Base-by-base conservation (phyloP, 495 filamentous ascomycete species). In the Hamigera avellanea region DNA sequence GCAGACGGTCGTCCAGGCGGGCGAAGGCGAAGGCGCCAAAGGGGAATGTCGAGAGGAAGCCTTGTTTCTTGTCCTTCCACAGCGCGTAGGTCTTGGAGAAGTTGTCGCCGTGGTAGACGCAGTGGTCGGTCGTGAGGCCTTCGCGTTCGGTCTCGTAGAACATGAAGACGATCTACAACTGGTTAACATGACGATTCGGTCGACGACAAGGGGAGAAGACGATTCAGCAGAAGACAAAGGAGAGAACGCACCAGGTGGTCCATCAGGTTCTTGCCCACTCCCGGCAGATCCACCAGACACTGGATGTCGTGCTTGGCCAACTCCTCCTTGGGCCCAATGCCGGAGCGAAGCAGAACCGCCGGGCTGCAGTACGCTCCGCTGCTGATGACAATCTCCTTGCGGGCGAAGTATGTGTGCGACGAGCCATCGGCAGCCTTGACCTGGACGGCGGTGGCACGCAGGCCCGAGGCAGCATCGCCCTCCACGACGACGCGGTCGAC, bases 361-460 rank as follows among this genome's bases (percentile, higher is more conserved):
- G 73, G 73, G 14, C 67, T 64, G 57, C 72, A 73, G 53, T 74
- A 76, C 13, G 69, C 56, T 2, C 73, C 73, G 8, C 61, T 64
- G 1, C 65, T 60, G 23, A 76, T 46, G 32, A 78, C 66, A 26
- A 74, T 62, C 30, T 78, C 73, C 14, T 53, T 59, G 12, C 49
- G 40, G 1, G 61, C 59, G 26, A 40, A 31, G 35, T 52, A 59
- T 1, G 37, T 49, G 31, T 41, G 48, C 0, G 57, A 66, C 5
- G 13, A 19, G 9, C 60, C 62, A 43, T 54, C 51, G 3, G 42
- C 26, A 0, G 32, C 34, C 16, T 45, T 40, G 1, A 56, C 46
- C 6, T 45, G 32, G 16, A 56, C 54, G 0, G 54, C 59, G 0
- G 45, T 50, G 0, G 63, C 59, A 6, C 40, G 53, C 3, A 43